These are phyloP conservation scores for Ampelocalamus luodianensis DNA, from an alignment of 176 grass and related monocot genomes.

Conservation along the genomic window DNA sequence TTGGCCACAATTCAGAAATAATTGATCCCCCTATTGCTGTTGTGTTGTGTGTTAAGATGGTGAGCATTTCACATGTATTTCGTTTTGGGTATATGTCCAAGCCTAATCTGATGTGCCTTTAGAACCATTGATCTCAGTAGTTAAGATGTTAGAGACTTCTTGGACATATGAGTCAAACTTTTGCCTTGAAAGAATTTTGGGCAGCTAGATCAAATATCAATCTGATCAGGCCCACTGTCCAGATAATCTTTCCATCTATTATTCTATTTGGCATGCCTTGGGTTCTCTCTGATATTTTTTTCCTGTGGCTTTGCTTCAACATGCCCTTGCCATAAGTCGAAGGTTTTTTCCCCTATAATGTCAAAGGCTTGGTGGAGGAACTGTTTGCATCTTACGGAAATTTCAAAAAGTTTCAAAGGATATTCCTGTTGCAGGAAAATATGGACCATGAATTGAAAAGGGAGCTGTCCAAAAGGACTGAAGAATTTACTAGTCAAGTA, in stretches of 20 bases:
- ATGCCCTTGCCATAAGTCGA: conserved; percentile 16
- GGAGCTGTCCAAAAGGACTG: conserved; percentile 53
- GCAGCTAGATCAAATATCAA: background rate
- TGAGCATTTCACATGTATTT: no score
- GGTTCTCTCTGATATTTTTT: background rate
- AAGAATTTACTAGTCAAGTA: conserved; percentile 60
- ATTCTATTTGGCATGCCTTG: background rate
- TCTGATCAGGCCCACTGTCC: background rate
- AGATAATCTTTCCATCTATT: conserved; percentile 5
- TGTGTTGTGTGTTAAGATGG: no score
- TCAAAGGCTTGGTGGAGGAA: conserved; percentile 19
- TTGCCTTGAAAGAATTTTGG: background rate
- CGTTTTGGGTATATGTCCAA: no score
- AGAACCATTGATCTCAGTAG: background rate
- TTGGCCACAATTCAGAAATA: background rate
- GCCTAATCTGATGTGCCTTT: background rate
- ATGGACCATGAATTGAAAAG: conserved; percentile 54
- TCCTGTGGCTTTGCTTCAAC: background rate
- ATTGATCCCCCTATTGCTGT: background rate
- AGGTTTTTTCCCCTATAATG: background rate
- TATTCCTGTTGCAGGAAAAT: conserved; percentile 65
- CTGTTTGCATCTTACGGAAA: background rate
- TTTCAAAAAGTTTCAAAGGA: conserved; percentile 8
- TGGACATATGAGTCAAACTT: background rate
- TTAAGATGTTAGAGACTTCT: background rate